Evolutionary conservation across 176 grass and related monocot species (phyloP).

Genomic region (Zoysia japonica): DNA sequence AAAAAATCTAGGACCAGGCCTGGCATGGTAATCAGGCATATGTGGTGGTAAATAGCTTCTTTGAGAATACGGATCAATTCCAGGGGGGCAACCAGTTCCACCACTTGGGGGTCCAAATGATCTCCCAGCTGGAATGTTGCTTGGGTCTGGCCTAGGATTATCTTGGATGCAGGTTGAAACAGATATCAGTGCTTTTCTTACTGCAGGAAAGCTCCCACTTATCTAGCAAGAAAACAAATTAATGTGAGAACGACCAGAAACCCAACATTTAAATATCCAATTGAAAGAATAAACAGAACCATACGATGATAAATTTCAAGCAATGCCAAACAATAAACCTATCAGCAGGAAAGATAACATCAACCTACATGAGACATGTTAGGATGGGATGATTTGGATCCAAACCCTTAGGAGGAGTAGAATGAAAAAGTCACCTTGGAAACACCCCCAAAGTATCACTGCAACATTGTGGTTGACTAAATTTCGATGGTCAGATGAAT

Average conservation of each 20-base stretch:
- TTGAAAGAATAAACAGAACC: slow-evolving; percentile 19
- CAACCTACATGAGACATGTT: not conserved
- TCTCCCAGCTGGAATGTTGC: slow-evolving; percentile 39
- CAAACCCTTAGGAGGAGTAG: not conserved
- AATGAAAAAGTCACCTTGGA: not conserved
- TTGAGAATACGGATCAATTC: slow-evolving; percentile 63
- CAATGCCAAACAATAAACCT: slow-evolving; percentile 2
- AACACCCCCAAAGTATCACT: not conserved
- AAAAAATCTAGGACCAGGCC: slow-evolving; percentile 64
- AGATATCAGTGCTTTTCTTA: slow-evolving; percentile 65
- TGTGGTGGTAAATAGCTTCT: slow-evolving; percentile 55
- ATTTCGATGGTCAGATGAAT: slow-evolving; percentile 18
- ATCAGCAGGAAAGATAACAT: slow-evolving; percentile 18
- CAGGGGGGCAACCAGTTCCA: slow-evolving; percentile 44
- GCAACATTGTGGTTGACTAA: not conserved
- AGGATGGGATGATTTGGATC: not conserved
- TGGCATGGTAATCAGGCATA: slow-evolving; percentile 57
- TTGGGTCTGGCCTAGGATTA: slow-evolving; percentile 52
- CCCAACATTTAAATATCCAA: slow-evolving; percentile 35
- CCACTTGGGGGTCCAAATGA: slow-evolving; percentile 52
- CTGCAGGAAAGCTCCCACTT: slow-evolving; percentile 69
- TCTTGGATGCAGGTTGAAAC: slow-evolving; percentile 69
- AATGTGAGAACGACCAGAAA: slow-evolving; percentile 30
- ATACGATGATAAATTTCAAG: slow-evolving; percentile 19
- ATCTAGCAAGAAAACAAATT: slow-evolving; percentile 60